Evolutionary conservation across 1,139 yeast species (phyloP), one percentile per base, ranked within the genome.

Genomic region (Yamadazyma atlantica): DNA sequence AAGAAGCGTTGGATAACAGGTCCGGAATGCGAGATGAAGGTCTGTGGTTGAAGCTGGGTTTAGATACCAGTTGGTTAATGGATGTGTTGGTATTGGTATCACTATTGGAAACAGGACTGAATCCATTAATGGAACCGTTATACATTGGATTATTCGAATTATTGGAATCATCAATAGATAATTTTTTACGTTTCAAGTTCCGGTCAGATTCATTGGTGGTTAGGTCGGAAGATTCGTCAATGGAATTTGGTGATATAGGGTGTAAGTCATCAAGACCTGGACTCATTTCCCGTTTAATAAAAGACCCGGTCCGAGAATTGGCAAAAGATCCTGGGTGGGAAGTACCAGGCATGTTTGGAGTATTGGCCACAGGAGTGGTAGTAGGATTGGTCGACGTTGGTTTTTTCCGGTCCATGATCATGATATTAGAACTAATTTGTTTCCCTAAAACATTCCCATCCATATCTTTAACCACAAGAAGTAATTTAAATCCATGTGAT

Each of bases 361-460:
- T 53, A 2, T 62, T n/a, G n/a, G n/a, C n/a, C n/a, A n/a, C n/a
- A n/a, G n/a, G 58, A 19, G 58, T 57, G 3, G 52, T 55, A 4
- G 52, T 41, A 1, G 58, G 47, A 32, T 22, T 32, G 10, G 64
- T 54, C 22, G 76, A 76, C 64, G 64, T 54, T 22, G 76, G 77
- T 64, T 85, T 84, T 70, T 92, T 94, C 57, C 95, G 83, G 61
- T 92, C 97, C 80, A 94, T 89, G 38, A 90, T 89, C 79, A 87
- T 81, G 22, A 92, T 86, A 1, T 89, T 79, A 6, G 82, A 69
- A 1, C 95, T 77, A 7, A 84, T 60, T 28, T 81, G 79, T 52
- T 82, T 83, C 10, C 92, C 97, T 17, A 90, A 74, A 5, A 88
- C 71, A 19, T 69, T 66, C 29, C 82, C 85, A 9, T 65, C 56